Conservation (phyloP, 2,329 filamentous ascomycete species). For the Pyrenochaeta sp. region DNA sequence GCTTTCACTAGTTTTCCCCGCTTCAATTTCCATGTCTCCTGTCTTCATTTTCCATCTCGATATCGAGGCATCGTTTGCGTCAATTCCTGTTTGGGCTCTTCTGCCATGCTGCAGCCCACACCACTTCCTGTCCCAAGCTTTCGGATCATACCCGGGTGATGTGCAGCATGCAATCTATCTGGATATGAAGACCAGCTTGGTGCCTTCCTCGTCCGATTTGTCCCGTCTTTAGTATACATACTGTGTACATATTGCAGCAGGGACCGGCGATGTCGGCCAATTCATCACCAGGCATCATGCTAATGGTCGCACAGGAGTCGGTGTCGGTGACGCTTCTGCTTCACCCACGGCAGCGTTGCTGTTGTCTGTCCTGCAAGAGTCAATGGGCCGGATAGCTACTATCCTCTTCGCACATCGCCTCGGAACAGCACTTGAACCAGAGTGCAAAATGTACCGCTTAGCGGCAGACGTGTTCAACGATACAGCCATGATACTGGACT, state of each 20-base stretch:
- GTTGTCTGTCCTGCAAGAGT: conserved; percentile 83
- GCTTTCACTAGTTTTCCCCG: conserved; percentile 5
- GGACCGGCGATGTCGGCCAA: conserved; percentile 2
- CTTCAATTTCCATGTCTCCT: conserved; percentile 2
- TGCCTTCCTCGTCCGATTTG: background rate
- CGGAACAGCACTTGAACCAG: conserved; percentile 83
- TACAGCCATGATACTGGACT: conserved; percentile 82
- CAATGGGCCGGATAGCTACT: conserved; percentile 80
- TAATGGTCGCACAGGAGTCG: conserved; percentile 63
- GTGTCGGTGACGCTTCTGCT: conserved; percentile 80
- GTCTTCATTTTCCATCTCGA: conserved; percentile 1
- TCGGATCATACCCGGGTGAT: background rate
- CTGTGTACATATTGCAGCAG: background rate
- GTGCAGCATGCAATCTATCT: background rate
- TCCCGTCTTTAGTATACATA: background rate
- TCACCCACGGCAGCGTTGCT: conserved; percentile 83
- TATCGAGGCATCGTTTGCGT: background rate
- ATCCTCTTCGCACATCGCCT: conserved; percentile 86
- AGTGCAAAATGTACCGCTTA: conserved; percentile 89
- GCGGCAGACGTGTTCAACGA: conserved; percentile 91
- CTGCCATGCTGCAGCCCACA: too few relatives aligned
- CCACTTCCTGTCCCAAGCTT: background rate
- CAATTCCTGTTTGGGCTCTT: background rate
- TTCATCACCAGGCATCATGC: conserved; percentile 11
- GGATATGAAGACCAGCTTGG: background rate